A percentile compares a stretch with the other conserved stretches of the same genome.
Conservation (phyloP, 495 filamentous ascomycete genomes). For the Barbatosphaeria neglecta region DNA sequence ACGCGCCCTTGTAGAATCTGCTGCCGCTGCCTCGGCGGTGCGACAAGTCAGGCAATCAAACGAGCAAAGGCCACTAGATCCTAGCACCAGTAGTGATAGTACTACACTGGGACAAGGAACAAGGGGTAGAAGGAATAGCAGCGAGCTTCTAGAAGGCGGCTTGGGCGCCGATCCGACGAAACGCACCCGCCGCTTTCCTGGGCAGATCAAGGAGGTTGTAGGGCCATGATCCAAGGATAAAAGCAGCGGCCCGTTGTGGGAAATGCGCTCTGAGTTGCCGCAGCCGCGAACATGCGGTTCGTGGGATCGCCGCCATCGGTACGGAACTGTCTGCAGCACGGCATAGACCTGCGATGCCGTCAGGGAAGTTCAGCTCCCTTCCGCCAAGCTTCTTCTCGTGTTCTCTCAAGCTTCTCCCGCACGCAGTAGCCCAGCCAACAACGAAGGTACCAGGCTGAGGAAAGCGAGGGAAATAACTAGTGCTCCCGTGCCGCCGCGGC, state of each 20-base stretch:
- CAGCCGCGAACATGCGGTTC: neutral
- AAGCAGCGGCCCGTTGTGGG: neutral
- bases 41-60: slow-evolving; percentile 25
- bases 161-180: neutral
- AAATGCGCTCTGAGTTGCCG: neutral
- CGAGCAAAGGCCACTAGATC: too few species aligned
- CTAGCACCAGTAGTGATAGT: too few species aligned
- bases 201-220: neutral
- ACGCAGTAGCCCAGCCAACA: neutral
- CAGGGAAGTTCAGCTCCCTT: neutral
- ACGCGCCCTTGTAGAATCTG: neutral
- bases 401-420: neutral
- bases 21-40: slow-evolving; percentile 6
- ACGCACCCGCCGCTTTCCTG: neutral
- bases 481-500: too few species aligned
- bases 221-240: neutral
- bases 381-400: neutral
- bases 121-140: too few species aligned
- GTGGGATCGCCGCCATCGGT: neutral
- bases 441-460: neutral
- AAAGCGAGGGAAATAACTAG: too few species aligned
- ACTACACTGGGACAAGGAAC: too few species aligned
- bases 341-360: neutral
- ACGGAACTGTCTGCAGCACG: neutral
- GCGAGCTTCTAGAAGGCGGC: neutral